Evolutionary conservation across 495 filamentous ascomycete species (phyloP).

Genomic region (Cetradonia linearis): DNA sequence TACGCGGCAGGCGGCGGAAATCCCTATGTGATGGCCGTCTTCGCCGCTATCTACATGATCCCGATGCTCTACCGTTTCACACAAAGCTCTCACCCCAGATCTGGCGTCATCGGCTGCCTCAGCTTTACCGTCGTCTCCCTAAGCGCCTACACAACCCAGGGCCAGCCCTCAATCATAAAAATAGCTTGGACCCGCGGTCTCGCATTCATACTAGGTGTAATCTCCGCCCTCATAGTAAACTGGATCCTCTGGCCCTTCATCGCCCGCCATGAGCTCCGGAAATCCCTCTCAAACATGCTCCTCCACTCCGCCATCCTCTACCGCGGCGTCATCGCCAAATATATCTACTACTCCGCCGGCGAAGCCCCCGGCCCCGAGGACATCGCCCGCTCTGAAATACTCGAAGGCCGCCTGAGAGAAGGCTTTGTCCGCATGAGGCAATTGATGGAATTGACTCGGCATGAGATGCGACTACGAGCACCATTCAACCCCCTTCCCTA

Average conservation of each 20-base stretch:
- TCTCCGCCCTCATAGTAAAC: slow-evolving; percentile 43
- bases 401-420: slow-evolving; percentile 47
- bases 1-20: slow-evolving; percentile 40
- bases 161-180: slow-evolving; percentile 28
- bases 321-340: slow-evolving; percentile 44
- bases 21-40: slow-evolving; percentile 45
- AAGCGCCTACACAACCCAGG: slow-evolving; percentile 31
- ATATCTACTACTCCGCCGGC: slow-evolving; percentile 46
- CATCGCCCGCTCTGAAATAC: slow-evolving; percentile 44
- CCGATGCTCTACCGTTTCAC: slow-evolving; percentile 50
- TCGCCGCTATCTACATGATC: slow-evolving; percentile 45
- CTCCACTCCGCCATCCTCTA: slow-evolving; percentile 47
- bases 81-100: slow-evolving; percentile 44
- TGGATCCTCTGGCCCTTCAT: slow-evolving; percentile 53
- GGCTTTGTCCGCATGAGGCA: slow-evolving; percentile 49
- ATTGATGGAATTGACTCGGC: slow-evolving; percentile 45
- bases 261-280: slow-evolving; percentile 47
- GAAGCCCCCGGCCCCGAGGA: slow-evolving; percentile 40
- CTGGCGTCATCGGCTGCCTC: slow-evolving; percentile 44
- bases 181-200: slow-evolving; percentile 40
- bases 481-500: slow-evolving; percentile 48
- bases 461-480: slow-evolving; percentile 48
- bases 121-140: slow-evolving; percentile 47
- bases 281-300: slow-evolving; percentile 44
- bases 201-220: slow-evolving; percentile 41